Percentiles rank a stretch among this genome's conserved stretches.
phyloP scores from a whole-genome alignment of 1,284 basidiomycete species.

The Cutaneotrichosporon spelunceum region DNA sequence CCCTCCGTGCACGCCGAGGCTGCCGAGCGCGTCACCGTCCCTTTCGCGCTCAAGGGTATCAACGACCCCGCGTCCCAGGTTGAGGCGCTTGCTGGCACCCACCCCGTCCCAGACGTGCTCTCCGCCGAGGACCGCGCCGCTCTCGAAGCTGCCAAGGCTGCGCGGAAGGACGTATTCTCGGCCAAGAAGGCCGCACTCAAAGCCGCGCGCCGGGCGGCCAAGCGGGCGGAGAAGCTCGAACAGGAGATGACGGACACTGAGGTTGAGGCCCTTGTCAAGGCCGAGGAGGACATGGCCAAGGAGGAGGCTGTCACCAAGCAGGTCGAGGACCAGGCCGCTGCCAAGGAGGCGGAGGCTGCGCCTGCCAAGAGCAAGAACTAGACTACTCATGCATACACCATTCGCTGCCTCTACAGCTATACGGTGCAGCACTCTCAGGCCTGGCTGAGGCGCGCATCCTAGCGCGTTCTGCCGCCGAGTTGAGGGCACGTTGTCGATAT shows the following conservation, averaged over 20 bases:
- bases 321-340: conserved; percentile 7
- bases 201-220: conserved; percentile 23
- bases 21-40: conserved; percentile 1
- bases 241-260: conserved; percentile 39
- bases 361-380: conserved; percentile 5
- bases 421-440: not conserved
- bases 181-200: conserved; percentile 21
- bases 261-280: conserved; percentile 16
- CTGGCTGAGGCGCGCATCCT: not conserved
- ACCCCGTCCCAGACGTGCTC: conserved; percentile 10
- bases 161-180: conserved; percentile 1
- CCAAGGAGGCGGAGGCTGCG: conserved; percentile 25
- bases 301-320: conserved; percentile 22
- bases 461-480: not conserved
- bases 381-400: conserved; percentile 12
- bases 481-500: not conserved
- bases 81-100: conserved; percentile 14
- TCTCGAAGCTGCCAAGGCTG: not conserved
- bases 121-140: conserved; percentile 3
- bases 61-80: conserved; percentile 16
- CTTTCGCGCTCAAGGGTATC: conserved; percentile 10
- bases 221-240: conserved; percentile 23
- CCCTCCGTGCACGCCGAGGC: not conserved
- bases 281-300: conserved; percentile 14
- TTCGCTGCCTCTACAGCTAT: conserved; percentile 13